Conservation (phyloP, 805 yeast species). For the Yamadazyma takamatsuzukensis region DNA sequence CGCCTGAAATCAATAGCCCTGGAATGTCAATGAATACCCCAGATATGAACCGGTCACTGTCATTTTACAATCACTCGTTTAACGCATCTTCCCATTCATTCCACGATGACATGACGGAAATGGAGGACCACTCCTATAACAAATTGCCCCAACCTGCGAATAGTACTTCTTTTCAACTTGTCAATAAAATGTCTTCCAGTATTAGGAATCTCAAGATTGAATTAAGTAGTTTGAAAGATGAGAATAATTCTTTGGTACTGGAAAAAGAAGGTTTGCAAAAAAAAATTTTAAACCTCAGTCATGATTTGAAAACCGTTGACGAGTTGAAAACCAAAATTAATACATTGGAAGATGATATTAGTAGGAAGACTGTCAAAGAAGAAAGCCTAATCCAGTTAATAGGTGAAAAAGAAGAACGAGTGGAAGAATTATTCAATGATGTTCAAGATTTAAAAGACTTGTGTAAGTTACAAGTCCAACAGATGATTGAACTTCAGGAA, state of each 20-base stretch:
- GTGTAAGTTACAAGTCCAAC: constrained; percentile 80
- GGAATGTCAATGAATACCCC: too few relatives aligned
- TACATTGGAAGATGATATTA: constrained; percentile 10
- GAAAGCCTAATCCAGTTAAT: constrained; percentile 63
- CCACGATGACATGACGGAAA: too few relatives aligned
- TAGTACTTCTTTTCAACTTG: constrained; percentile 51
- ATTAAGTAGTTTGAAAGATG: constrained; percentile 59
- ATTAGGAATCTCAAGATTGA: constrained; percentile 82
- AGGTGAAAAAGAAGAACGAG: constrained; percentile 85
- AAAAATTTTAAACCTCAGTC: constrained; percentile 52
- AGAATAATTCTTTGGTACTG: constrained; percentile 45
- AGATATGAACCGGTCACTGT: too few relatives aligned
- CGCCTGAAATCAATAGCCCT: too few relatives aligned
- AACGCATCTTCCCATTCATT: constrained; percentile 5
- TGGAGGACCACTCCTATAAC: too few relatives aligned
- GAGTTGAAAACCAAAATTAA: constrained; percentile 28
- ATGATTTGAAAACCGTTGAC: constrained; percentile 25
- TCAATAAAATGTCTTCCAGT: constrained; percentile 71
- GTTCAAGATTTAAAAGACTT: constrained; percentile 85
- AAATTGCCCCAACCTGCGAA: too few relatives aligned
- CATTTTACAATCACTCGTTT: constrained; percentile 6
- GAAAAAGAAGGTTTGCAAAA: constrained; percentile 67
- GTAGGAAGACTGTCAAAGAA: constrained; percentile 20
- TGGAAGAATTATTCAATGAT: constrained; percentile 83
- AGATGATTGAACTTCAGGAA: constrained; percentile 65